Evolutionary conservation across 495 filamentous ascomycete species (phyloP).

Genomic region (Tuber indicum): DNA sequence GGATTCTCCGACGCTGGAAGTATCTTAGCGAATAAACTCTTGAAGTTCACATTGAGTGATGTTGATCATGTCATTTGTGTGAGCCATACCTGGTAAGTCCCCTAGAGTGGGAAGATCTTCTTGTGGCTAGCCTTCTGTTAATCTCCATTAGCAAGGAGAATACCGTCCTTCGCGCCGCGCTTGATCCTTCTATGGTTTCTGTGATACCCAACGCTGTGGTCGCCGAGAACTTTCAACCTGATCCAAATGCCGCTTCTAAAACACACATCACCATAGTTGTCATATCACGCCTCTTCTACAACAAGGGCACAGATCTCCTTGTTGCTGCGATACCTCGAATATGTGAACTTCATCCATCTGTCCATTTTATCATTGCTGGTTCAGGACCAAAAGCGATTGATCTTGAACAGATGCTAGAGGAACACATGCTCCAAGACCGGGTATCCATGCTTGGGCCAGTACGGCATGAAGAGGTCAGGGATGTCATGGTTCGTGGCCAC

Average conservation of each 20-base stretch:
- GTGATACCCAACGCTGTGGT: conserved; percentile 97
- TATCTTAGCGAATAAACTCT: conserved; percentile 90
- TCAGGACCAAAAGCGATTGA: conserved; percentile 96
- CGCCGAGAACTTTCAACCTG: conserved; percentile 84
- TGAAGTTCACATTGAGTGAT: conserved; percentile 93
- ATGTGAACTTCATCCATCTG: conserved; percentile 77
- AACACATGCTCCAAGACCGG: conserved; percentile 87
- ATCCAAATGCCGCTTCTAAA: conserved; percentile 41
- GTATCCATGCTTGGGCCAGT: conserved; percentile 87
- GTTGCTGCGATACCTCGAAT: conserved; percentile 93
- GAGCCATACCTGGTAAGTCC: conserved; percentile 82
- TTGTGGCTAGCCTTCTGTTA: conserved; percentile 11
- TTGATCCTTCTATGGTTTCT: conserved; percentile 94
- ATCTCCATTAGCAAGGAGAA: conserved; percentile 74
- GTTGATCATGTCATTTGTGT: conserved; percentile 98
- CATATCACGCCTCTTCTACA: conserved; percentile 95
- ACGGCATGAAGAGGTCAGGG: conserved; percentile 89
- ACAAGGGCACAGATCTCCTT: conserved; percentile 93
- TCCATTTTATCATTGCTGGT: conserved; percentile 93
- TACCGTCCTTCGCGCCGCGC: conserved; percentile 85
- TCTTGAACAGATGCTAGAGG: conserved; percentile 94
- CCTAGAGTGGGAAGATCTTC: conserved; percentile 2
- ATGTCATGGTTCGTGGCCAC: conserved; percentile 97
- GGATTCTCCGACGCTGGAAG: conserved; percentile 95
- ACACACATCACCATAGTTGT: conserved; percentile 82